Base-by-base conservation (phyloP, 805 yeast genomes). In the Candida pseudofarinosa region DNA sequence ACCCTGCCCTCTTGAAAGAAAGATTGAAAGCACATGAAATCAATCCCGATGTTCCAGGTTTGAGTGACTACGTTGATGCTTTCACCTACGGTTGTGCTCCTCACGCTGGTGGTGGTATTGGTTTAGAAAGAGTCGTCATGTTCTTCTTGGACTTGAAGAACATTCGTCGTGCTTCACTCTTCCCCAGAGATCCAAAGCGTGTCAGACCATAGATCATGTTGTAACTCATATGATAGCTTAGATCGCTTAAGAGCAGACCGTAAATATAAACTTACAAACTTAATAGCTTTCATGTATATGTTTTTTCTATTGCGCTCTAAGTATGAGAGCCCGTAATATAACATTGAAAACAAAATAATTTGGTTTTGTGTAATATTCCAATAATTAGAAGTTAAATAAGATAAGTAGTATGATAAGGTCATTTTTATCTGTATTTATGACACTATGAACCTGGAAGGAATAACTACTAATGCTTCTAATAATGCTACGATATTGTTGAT, bases 61-160 rank as follows among this genome's bases (percentile, higher is more conserved):
- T 91, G 55, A 77, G 77, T 62, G 98, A 93, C 62, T 93, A 93
- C 70, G 83, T 87, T 45, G 91, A 91, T 50, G 95, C 97, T 14
- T 93, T 93, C 75, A 72, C 79, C 37, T 91, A 84, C 62, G 99
- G 98, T 15, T 91, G 97, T 76, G 85, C 96, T 50, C 99, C 99
- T 39, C 99, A 93, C 60, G 99, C 96, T 30, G 99, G 99, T 65
- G 99, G 99, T 73, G 99, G 99, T 69, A 93, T 93, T 63, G 99
- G 99, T 60, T 73, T 93, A 53, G 99, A 93, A 73, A 87, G 99
- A 75, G 99, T 93, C 30, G 88, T 93, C 50, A 93, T 93, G 99
- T 93, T 93, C 79, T 93, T 78, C 82, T 78, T 93, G 65, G 99
- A 89, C 61, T 78, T 93, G 74, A 91, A 91, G 76, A 93, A 93